Conservation (phyloP, 345 rosid species). For the Citrus trifoliata region DNA sequence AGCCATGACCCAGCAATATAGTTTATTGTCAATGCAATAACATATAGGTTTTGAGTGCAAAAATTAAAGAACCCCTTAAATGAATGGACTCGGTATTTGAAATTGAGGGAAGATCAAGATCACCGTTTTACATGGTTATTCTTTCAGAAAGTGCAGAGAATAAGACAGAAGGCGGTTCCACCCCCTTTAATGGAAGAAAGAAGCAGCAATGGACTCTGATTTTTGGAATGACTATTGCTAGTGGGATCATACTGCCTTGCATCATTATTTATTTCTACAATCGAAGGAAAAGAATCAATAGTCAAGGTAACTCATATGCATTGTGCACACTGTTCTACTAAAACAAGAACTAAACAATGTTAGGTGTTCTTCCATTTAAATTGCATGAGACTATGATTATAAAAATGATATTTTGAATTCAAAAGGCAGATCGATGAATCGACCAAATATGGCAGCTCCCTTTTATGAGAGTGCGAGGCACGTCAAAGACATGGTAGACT, state of each 20-base stretch:
- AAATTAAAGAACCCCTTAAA: not conserved
- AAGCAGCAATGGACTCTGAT: conserved; percentile 4
- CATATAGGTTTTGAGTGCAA: not conserved
- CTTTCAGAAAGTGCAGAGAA: not conserved
- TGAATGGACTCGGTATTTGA: too few relatives aligned
- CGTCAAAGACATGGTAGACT: conserved; percentile 28
- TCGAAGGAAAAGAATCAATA: conserved; percentile 8
- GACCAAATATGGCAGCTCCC: conserved; percentile 9
- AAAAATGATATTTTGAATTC: not conserved
- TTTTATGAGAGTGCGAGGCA: conserved; percentile 28
- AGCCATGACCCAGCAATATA: not conserved
- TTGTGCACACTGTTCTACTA: not conserved
- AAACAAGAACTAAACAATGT: not conserved
- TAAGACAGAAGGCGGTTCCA: too few relatives aligned
- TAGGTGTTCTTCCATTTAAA: not conserved
- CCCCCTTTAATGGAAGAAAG: not conserved
- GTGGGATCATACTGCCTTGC: conserved; percentile 1
- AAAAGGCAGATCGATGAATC: conserved; percentile 15
- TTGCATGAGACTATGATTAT: not conserved
- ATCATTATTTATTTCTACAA: not conserved
- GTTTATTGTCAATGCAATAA: not conserved
- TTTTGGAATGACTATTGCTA: conserved; percentile 8
- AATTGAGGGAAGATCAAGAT: too few relatives aligned
- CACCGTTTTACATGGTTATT: not conserved
- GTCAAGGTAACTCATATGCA: conserved; percentile 15